These are phyloP conservation scores for Passalora sequoiae DNA, from an alignment of 2,329 filamentous ascomycete species.

Conservation along the genomic window DNA sequence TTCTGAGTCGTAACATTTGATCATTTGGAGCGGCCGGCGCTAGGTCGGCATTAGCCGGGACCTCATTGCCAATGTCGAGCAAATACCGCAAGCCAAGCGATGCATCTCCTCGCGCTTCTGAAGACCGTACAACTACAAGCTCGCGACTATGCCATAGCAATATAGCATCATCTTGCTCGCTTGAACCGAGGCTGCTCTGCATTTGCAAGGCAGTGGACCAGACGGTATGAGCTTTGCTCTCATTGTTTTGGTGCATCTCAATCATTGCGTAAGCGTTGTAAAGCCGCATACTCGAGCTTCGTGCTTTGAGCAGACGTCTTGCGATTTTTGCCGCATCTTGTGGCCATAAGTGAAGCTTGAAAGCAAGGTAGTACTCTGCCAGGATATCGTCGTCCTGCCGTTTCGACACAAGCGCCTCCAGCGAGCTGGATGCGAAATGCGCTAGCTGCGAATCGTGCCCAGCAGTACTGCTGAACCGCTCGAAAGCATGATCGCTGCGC, in stretches of 20 bases:
- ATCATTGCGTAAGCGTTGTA: slow-evolving; percentile 77
- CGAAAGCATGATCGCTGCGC: slow-evolving; percentile 5
- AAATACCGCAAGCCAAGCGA: slow-evolving; percentile 41
- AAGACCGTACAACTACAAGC: slow-evolving; percentile 52
- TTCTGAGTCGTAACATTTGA: slow-evolving; percentile 45
- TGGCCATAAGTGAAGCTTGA: slow-evolving; percentile 55
- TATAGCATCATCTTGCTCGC: slow-evolving; percentile 36
- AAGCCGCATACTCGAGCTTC: slow-evolving; percentile 58
- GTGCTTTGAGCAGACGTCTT: slow-evolving; percentile 66
- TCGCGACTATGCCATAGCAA: slow-evolving; percentile 59
- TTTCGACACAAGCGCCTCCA: slow-evolving; percentile 54
- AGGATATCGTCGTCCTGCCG: slow-evolving; percentile 48
- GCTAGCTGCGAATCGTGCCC: background rate
- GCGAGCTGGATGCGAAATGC: slow-evolving; percentile 41
- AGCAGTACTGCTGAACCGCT: slow-evolving; percentile 1
- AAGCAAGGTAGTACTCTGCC: slow-evolving; percentile 64
- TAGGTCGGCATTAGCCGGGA: background rate
- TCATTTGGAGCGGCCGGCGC: background rate
- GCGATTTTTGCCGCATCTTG: slow-evolving; percentile 61
- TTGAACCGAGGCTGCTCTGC: slow-evolving; percentile 39
- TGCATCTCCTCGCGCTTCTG: background rate
- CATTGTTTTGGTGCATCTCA: slow-evolving; percentile 57
- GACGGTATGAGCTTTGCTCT: slow-evolving; percentile 57
- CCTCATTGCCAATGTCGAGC: slow-evolving; percentile 26
- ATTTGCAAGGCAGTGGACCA: slow-evolving; percentile 63